These are phyloP conservation scores for Botrytis tulipae DNA, from an alignment of 2,329 filamentous ascomycete genomes.

Conservation along the genomic window DNA sequence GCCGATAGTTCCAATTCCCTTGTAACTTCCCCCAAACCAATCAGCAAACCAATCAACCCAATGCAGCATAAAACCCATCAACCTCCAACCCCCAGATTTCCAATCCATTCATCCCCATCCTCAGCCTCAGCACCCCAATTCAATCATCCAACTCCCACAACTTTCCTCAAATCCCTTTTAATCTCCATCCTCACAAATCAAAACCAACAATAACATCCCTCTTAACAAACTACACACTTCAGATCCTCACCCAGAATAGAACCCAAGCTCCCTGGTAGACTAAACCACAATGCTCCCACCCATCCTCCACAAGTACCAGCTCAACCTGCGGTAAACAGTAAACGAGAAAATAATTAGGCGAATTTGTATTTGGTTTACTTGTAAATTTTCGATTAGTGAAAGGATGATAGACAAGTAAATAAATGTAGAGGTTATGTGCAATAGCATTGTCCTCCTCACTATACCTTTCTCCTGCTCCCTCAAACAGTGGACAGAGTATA, in stretches of 20 bases:
- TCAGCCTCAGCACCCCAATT: too few relatives aligned
- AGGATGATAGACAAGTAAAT: neutral
- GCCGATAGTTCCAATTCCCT: neutral
- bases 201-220: neutral
- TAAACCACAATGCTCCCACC: neutral
- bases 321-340: neutral
- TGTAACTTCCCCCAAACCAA: neutral
- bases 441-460: neutral
- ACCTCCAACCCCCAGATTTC: too few relatives aligned
- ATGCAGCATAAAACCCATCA: neutral
- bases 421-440: neutral
- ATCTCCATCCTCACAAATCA: neutral
- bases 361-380: neutral
- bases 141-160: neutral
- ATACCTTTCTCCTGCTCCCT: neutral
- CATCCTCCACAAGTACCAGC: too few relatives aligned
- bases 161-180: neutral
- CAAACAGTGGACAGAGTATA: neutral
- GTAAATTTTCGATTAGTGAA: neutral
- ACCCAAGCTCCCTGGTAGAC: neutral
- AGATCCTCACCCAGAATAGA: neutral
- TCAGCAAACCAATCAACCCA: too few relatives aligned
- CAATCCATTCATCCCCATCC: neutral
- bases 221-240: neutral
- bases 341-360: neutral